These are phyloP conservation scores for Arthrobotrys sphaeroides DNA, from an alignment of 2,329 filamentous ascomycete species.

Conservation along the genomic window DNA sequence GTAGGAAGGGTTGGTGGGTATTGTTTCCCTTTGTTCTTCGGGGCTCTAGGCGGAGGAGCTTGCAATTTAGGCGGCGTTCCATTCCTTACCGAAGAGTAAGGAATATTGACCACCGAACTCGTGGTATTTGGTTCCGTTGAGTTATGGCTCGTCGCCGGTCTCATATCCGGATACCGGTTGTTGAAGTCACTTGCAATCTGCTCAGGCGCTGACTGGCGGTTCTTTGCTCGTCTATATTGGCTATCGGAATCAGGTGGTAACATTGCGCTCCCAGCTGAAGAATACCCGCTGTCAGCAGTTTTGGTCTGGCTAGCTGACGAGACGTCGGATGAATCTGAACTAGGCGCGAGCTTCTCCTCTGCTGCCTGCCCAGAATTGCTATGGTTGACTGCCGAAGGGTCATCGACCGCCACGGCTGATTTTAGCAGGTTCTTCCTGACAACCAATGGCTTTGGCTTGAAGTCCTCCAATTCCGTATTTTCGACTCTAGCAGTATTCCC, in stretches of 20 bases:
- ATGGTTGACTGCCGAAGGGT: not conserved
- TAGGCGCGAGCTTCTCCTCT: constrained; percentile 28
- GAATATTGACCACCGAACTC: constrained; percentile 12
- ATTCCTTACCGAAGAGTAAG: constrained; percentile 22
- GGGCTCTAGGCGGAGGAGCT: not conserved
- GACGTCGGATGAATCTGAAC: constrained; percentile 28
- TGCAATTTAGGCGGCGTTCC: constrained; percentile 19
- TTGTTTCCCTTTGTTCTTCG: constrained; percentile 14
- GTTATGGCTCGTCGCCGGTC: constrained; percentile 31
- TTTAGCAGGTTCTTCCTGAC: constrained; percentile 14
- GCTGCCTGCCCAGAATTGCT: not conserved
- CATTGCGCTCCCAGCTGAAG: constrained; percentile 25
- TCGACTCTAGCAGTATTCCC: not conserved
- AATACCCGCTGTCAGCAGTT: constrained; percentile 40
- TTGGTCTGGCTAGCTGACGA: constrained; percentile 34
- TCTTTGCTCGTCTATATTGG: constrained; percentile 16
- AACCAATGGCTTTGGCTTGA: constrained; percentile 30
- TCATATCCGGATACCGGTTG: constrained; percentile 33
- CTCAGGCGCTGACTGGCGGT: constrained; percentile 45
- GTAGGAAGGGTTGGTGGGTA: not conserved
- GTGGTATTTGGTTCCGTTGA: constrained; percentile 11
- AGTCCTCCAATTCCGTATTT: constrained; percentile 5
- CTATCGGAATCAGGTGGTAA: constrained; percentile 19
- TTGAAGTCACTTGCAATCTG: constrained; percentile 20
- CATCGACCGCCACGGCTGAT: not conserved